phyloP scores from a whole-genome alignment of 352 stramenopile genomes.

The Pythium aristosporum region DNA sequence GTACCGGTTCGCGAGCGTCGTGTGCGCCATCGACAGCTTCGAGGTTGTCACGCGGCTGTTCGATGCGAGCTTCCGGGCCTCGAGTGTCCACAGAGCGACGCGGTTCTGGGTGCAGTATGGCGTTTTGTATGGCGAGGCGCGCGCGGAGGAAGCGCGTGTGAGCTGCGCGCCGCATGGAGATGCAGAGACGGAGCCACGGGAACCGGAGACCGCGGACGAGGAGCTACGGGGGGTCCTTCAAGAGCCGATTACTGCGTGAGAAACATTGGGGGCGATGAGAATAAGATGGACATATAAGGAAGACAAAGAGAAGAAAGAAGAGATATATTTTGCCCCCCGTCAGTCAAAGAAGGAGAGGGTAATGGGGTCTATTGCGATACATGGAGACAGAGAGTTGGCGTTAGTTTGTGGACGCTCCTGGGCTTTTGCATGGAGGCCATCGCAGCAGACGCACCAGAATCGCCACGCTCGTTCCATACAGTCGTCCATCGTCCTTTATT shows the following conservation, averaged over 20 bases:
- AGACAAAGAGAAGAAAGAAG: not conserved
- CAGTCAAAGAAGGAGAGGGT: not conserved
- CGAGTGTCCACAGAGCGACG: conserved; percentile 25
- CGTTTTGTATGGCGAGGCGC: conserved; percentile 39
- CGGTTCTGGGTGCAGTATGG: conserved; percentile 61
- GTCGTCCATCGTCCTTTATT: not conserved
- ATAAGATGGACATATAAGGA: no score
- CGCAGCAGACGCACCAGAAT: not conserved
- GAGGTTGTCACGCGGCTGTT: conserved; percentile 40
- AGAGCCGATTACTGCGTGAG: conserved; percentile 1
- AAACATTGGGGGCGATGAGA: not conserved
- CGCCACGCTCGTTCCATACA: not conserved
- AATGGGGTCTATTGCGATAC: not conserved
- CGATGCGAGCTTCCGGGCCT: conserved; percentile 31
- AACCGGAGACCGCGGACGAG: not conserved
- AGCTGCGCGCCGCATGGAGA: not conserved
- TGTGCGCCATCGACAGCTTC: conserved; percentile 48
- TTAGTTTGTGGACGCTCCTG: not conserved
- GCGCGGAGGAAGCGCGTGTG: conserved; percentile 22
- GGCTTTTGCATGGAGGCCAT: no score
- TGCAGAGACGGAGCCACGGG: not conserved
- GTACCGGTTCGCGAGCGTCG: conserved; percentile 45
- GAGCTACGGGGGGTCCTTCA: not conserved
- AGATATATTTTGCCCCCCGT: not conserved
- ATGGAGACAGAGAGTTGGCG: not conserved